Percentiles rank a stretch among this genome's conserved stretches.
Conservation (phyloP, 345 rosid genomes). For the Physaria fendleri region DNA sequence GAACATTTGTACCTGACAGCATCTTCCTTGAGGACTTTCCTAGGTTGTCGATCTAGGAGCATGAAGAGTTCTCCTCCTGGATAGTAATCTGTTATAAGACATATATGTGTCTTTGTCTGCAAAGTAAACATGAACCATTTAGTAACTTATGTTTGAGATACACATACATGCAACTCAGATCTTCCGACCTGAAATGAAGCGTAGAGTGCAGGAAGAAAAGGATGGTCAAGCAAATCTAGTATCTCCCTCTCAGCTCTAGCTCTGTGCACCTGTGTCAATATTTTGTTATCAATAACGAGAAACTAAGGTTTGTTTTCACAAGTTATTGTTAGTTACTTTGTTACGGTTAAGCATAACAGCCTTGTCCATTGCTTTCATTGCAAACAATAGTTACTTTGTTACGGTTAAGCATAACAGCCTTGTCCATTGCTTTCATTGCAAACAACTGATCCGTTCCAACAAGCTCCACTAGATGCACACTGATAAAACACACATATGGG, state of each 20-base stretch:
- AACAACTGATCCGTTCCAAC: conserved; percentile 58
- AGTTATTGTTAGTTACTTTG: no score
- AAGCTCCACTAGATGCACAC: conserved; percentile 91
- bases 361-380: conserved; percentile 99
- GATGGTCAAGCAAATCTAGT: conserved; percentile 93
- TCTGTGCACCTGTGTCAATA: conserved; percentile 80
- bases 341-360: conserved; percentile 82
- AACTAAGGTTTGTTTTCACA: no score
- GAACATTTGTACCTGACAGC: conserved; percentile 57
- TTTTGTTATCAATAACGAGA: background rate
- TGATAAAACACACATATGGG: conserved; percentile 16
- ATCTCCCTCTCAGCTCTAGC: conserved; percentile 96
- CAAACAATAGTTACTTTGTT: conserved; percentile 82
- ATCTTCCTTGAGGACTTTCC: conserved; percentile 84
- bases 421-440: conserved; percentile 99
- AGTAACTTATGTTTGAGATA: background rate
- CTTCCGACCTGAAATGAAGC: conserved; percentile 88
- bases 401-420: conserved; percentile 79
- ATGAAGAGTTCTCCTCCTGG: conserved; percentile 93
- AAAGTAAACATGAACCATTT: conserved; percentile 7
- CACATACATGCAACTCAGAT: background rate
- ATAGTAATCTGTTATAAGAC: conserved; percentile 90
- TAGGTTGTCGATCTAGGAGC: conserved; percentile 80
- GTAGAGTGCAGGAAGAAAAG: conserved; percentile 94
- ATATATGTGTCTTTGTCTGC: conserved; percentile 93